Evolutionary conservation across 2,329 filamentous ascomycete genomes (phyloP).

Genomic region (Alternaria hordeiaustralica): DNA sequence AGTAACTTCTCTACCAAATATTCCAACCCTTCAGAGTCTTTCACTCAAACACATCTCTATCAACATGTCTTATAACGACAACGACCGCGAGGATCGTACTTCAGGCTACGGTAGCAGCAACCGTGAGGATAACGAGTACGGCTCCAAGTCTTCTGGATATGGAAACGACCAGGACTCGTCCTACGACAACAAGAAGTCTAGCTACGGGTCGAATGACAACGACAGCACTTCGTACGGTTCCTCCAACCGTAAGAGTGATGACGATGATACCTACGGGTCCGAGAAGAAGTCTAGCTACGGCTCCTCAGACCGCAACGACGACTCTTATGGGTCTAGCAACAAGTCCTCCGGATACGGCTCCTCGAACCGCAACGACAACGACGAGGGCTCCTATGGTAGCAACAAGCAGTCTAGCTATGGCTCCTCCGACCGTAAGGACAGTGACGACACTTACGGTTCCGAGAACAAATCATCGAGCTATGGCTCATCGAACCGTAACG

Average conservation of each 20-base stretch:
- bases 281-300: constrained; percentile 8
- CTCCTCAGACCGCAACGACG: constrained; percentile 4
- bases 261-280: constrained; percentile 10
- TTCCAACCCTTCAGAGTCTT: not conserved
- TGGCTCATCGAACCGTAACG: not conserved
- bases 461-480: constrained; percentile 12
- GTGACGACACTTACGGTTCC: constrained; percentile 7
- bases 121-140: constrained; percentile 8
- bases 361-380: constrained; percentile 4
- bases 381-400: constrained; percentile 5
- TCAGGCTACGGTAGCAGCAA: constrained; percentile 12
- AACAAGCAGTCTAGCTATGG: constrained; percentile 14
- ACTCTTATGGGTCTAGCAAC: constrained; percentile 17
- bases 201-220: constrained; percentile 11
- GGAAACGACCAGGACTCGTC: constrained; percentile 13
- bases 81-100: constrained; percentile 6
- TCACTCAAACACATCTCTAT: not conserved
- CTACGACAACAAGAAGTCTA: constrained; percentile 2
- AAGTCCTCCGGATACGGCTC: constrained; percentile 10
- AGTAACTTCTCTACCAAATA: not conserved
- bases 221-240: not conserved
- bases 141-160: constrained; percentile 9
- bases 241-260: not conserved
- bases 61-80: constrained; percentile 16
- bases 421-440: not conserved